Base-by-base conservation (phyloP, 208 protist genomes). In the Trypanosoma lewisi region DNA sequence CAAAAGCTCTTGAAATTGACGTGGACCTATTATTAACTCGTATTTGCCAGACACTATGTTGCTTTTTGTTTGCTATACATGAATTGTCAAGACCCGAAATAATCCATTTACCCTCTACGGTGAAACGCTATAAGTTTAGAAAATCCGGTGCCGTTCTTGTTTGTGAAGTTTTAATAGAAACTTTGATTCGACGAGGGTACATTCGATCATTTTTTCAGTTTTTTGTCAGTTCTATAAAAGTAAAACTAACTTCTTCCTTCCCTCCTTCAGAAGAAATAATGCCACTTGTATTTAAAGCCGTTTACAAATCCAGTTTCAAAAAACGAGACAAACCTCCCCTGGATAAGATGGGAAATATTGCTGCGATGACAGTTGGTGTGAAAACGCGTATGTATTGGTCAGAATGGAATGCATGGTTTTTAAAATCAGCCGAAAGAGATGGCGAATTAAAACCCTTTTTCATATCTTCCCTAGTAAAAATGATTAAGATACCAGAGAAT, bases 31-130 rank as follows among this genome's bases (percentile, higher is more conserved):
- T 70, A 9, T 37, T 44, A 31, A 63, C 31, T 39, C 65, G 65
- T 36, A 63, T 70, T 41, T 70, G 55, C 31, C 65, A 70, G 47
- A 48, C 55, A 36, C 14, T 70, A 6, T 70, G 56, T 41, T 27
- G 54, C 34, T 70, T 70, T 63, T 25, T 63, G 19, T 49, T 70
- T 52, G 65, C 31, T 25, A 28, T 60, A 21, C 47, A 58, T 41
- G 31, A 49, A 36, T 3, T 34, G 8, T 36, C 30, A 9, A 19
- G 8, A 28, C n/a, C 27, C 19, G 23, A 55, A n/a, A n/a, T n/a
- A 19, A 14, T 49, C 7, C 14, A 55, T 19, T 14, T 14, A 23
- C 0, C 52, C 3, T 21, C 31, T 44, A 34, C 19, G 11, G 21
- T 25, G 5, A 50, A 41, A 16, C 25, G 17, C 19, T 70, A 63